phyloP scores from a whole-genome alignment of 1,139 yeast species.

The Saccharomyces hybrid region DNA sequence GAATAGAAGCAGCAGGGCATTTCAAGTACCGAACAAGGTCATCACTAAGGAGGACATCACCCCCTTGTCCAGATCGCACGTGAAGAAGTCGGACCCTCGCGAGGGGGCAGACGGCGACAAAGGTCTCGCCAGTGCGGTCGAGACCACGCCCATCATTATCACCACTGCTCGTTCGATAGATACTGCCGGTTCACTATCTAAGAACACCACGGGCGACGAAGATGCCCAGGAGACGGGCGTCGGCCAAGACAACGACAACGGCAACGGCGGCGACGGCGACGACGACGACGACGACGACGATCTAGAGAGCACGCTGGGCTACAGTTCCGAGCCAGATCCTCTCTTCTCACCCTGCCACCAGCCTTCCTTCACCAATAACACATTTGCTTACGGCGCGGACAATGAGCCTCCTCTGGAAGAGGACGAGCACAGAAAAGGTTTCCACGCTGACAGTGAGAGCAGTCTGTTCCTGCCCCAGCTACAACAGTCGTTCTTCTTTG shows the following conservation, averaged over 20 bases:
- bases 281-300: slow-evolving; percentile 4
- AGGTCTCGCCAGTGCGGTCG: not conserved
- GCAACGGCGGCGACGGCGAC: not conserved
- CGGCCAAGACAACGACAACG: not conserved
- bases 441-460: not conserved
- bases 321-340: slow-evolving; percentile 4
- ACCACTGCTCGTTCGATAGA: slow-evolving; percentile 1
- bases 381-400: not conserved
- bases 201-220: slow-evolving; percentile 1
- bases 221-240: slow-evolving; percentile 6
- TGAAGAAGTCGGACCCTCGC: not conserved
- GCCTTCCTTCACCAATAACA: slow-evolving; percentile 8
- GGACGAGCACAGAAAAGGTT: not conserved
- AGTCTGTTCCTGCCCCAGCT: not conserved
- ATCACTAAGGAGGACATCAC: slow-evolving; percentile 25
- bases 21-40: slow-evolving; percentile 14
- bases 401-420: not conserved
- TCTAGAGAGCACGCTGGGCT: slow-evolving; percentile 6
- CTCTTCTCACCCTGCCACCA: slow-evolving; percentile 2
- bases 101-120: not conserved
- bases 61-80: slow-evolving; percentile 12
- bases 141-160: not conserved
- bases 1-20: slow-evolving; percentile 8
- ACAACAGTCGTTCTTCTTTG: not conserved
- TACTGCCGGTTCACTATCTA: not conserved